Evolutionary conservation across 495 filamentous ascomycete species (phyloP).

Genomic region (Melanomma pulvis-pyrius): DNA sequence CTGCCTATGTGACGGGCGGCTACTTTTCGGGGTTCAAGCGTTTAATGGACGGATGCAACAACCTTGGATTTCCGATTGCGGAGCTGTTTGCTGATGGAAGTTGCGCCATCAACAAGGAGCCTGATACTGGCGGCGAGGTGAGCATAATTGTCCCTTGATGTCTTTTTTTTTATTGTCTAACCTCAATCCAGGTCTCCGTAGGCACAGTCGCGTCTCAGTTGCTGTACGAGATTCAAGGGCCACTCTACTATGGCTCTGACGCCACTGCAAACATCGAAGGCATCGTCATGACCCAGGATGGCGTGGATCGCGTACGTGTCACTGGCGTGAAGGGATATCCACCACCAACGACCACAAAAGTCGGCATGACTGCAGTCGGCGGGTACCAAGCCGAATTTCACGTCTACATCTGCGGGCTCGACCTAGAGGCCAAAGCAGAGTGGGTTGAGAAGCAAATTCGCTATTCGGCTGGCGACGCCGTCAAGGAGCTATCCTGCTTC

Average conservation of each 20-base stretch:
- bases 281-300: slow-evolving; percentile 51
- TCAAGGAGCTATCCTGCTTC: slow-evolving; percentile 31
- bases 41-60: slow-evolving; percentile 44
- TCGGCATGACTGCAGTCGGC: slow-evolving; percentile 50
- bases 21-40: slow-evolving; percentile 62
- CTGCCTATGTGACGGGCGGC: slow-evolving; percentile 58
- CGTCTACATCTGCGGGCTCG: slow-evolving; percentile 49
- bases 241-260: slow-evolving; percentile 56
- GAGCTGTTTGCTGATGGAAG: slow-evolving; percentile 53
- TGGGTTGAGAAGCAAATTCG: slow-evolving; percentile 49
- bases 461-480: slow-evolving; percentile 21
- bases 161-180: not conserved
- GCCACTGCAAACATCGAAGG: slow-evolving; percentile 54
- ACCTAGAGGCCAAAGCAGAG: slow-evolving; percentile 50
- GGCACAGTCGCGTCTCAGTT: slow-evolving; percentile 57
- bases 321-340: slow-evolving; percentile 48
- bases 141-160: not conserved
- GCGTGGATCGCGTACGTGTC: slow-evolving; percentile 49
- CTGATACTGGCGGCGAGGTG: slow-evolving; percentile 35
- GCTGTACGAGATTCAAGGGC: slow-evolving; percentile 61
- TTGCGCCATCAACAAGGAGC: slow-evolving; percentile 44
- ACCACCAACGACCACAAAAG: slow-evolving; percentile 56
- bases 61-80: slow-evolving; percentile 60
- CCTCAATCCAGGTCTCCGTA: slow-evolving; percentile 42
- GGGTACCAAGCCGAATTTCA: slow-evolving; percentile 51